Evolutionary conservation across 768 basidiomycete species (phyloP).

Genomic region (Gautieria morchelliformis): DNA sequence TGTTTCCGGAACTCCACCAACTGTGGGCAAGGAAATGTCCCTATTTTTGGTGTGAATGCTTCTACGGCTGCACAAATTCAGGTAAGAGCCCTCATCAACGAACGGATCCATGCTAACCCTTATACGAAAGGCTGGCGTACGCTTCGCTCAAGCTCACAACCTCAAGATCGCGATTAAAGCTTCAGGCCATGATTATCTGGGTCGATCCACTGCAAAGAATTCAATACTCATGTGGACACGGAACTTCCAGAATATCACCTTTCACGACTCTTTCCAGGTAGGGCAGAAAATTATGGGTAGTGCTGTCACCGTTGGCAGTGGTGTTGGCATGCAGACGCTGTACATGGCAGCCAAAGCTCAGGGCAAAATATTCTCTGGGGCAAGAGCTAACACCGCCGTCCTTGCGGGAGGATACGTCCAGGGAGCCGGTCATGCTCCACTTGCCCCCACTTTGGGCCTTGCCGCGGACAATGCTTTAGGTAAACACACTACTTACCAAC

Average conservation of each 20-base stretch:
- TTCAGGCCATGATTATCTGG: constrained; percentile 27
- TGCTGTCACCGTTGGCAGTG: constrained; percentile 28
- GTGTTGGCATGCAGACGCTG: constrained; percentile 37
- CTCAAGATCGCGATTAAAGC: constrained; percentile 7
- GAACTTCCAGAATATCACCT: constrained; percentile 29
- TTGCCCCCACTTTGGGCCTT: constrained; percentile 33
- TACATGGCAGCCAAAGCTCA: constrained; percentile 30
- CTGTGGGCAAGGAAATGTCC: constrained; percentile 3
- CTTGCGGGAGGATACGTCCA: constrained; percentile 39
- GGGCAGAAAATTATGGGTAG: constrained; percentile 17
- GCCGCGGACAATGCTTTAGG: constrained; percentile 11
- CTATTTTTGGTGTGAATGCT: constrained; percentile 2
- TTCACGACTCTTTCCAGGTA: constrained; percentile 22
- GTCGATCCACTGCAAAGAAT: constrained; percentile 29
- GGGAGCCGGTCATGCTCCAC: constrained; percentile 37
- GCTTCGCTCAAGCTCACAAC: constrained; percentile 6
- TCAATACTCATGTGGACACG: constrained; percentile 34
- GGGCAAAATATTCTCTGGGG: constrained; percentile 37
- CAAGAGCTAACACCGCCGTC: constrained; percentile 31
- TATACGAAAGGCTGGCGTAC: constrained; percentile 1
- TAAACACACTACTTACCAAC: not conserved
- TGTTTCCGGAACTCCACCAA: constrained; percentile 6
- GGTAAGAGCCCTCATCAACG: not conserved
- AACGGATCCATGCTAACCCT: not conserved
- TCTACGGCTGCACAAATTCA: not conserved